Evolutionary conservation across 441 rosid species (phyloP).

Genomic region (Euphorbia schlechtendalii): DNA sequence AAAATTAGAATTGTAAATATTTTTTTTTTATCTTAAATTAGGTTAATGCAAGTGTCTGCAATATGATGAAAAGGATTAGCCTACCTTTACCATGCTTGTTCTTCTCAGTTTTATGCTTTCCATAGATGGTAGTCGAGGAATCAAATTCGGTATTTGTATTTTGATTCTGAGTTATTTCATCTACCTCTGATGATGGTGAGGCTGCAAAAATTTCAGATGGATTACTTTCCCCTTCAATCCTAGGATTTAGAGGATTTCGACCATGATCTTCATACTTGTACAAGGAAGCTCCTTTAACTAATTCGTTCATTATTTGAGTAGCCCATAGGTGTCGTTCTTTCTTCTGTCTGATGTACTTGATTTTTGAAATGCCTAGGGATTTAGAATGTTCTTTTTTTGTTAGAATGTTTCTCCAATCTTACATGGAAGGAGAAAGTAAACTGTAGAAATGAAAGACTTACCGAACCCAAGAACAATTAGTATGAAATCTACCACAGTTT

Average conservation of each 20-base stretch:
- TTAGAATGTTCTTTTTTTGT: background rate
- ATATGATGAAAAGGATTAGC: too few species aligned
- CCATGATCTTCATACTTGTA: slow-evolving; percentile 11
- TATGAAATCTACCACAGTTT: background rate
- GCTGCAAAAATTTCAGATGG: slow-evolving; percentile 3
- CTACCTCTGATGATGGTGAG: background rate
- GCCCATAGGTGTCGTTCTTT: slow-evolving; percentile 32
- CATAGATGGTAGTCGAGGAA: background rate
- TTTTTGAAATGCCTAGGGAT: slow-evolving; percentile 7
- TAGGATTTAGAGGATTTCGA: background rate
- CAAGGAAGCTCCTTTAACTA: background rate
- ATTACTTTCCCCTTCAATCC: slow-evolving; percentile 5
- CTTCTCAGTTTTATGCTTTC: background rate
- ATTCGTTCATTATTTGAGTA: slow-evolving; percentile 24
- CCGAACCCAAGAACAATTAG: background rate
- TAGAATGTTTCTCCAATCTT: background rate
- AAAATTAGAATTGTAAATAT: too few species aligned
- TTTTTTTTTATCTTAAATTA: background rate
- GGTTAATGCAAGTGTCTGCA: background rate
- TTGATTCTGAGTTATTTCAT: background rate
- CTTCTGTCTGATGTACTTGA: slow-evolving; percentile 18
- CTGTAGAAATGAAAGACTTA: background rate
- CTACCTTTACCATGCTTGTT: background rate
- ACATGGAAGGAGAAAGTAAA: background rate
- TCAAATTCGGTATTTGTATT: background rate